Conservation (phyloP, 106 monocot genomes). For the Allium cepa region DNA sequence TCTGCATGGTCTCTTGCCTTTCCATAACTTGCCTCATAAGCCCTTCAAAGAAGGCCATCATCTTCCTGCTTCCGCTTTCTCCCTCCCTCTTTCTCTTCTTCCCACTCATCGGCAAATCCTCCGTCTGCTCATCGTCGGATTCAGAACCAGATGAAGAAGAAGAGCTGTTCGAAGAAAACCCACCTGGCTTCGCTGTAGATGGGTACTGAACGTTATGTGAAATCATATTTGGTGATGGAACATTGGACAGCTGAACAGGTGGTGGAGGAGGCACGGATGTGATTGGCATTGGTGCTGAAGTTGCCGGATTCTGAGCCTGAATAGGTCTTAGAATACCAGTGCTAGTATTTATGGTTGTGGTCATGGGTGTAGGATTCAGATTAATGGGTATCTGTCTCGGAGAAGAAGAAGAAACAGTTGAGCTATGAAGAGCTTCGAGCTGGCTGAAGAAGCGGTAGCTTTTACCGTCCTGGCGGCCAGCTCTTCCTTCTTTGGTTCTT, state of each 20-base stretch:
- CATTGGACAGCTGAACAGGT: not conserved
- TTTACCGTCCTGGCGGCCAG: slow-evolving; percentile 87
- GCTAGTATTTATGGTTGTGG: not conserved
- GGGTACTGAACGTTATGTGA: not conserved
- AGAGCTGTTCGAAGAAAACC: slow-evolving; percentile 36
- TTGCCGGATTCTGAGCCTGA: not conserved
- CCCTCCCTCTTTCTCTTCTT: slow-evolving; percentile 17
- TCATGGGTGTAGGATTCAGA: not conserved
- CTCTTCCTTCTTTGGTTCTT: slow-evolving; percentile 85
- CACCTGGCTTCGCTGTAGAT: slow-evolving; percentile 1
- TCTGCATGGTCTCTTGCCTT: slow-evolving; percentile 72
- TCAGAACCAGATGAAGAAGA: slow-evolving; percentile 24
- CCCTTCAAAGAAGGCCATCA: slow-evolving; percentile 57
- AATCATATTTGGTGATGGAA: not conserved
- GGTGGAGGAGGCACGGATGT: not conserved
- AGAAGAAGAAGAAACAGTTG: not conserved
- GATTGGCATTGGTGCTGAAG: slow-evolving; percentile 7
- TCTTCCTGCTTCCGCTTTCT: slow-evolving; percentile 22
- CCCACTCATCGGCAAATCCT: slow-evolving; percentile 1
- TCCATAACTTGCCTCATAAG: slow-evolving; percentile 72
- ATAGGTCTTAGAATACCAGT: not conserved
- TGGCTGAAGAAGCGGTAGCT: slow-evolving; percentile 87
- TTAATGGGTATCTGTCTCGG: not conserved
- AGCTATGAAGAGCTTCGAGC: slow-evolving; percentile 61
- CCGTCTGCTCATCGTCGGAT: slow-evolving; percentile 18